Conservation (phyloP, 2,329 filamentous ascomycete genomes). For the Ceratocystis cubensis region DNA sequence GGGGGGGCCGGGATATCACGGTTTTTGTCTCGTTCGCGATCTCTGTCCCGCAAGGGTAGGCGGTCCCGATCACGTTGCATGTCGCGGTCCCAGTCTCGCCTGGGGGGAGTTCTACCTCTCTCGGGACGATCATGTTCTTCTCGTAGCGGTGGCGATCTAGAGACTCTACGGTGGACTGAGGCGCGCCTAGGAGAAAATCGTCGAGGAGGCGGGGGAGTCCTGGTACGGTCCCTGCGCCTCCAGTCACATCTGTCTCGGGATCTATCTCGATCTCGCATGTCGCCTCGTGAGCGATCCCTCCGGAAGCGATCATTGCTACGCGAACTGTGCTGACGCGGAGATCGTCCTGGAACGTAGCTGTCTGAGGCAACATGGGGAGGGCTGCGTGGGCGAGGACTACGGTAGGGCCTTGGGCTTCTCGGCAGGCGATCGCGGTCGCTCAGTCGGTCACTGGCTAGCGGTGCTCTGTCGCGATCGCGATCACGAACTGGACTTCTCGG, state of each 20-base stretch:
- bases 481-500: slow-evolving; percentile 26
- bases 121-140: slow-evolving; percentile 31
- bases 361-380: slow-evolving; percentile 32
- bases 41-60: slow-evolving; percentile 13
- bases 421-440: slow-evolving; percentile 27
- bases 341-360: slow-evolving; percentile 37
- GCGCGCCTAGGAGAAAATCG: slow-evolving; percentile 30
- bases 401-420: slow-evolving; percentile 28
- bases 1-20: neutral
- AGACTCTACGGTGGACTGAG: slow-evolving; percentile 27
- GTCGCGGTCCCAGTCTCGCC: slow-evolving; percentile 28
- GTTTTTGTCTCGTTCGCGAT: slow-evolving; percentile 27
- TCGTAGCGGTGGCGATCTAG: slow-evolving; percentile 24
- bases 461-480: neutral
- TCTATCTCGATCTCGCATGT: slow-evolving; percentile 30
- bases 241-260: slow-evolving; percentile 23
- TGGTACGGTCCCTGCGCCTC: slow-evolving; percentile 23
- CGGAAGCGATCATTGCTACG: slow-evolving; percentile 34
- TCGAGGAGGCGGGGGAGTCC: slow-evolving; percentile 28
- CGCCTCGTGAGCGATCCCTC: slow-evolving; percentile 34
- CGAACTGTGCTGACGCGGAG: slow-evolving; percentile 31
- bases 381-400: slow-evolving; percentile 28
- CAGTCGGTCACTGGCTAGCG: neutral
- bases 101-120: slow-evolving; percentile 30
- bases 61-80: slow-evolving; percentile 23